Evolutionary conservation across 108 stramenopile genomes (phyloP).

Genomic region (Discostella stelligeroides): DNA sequence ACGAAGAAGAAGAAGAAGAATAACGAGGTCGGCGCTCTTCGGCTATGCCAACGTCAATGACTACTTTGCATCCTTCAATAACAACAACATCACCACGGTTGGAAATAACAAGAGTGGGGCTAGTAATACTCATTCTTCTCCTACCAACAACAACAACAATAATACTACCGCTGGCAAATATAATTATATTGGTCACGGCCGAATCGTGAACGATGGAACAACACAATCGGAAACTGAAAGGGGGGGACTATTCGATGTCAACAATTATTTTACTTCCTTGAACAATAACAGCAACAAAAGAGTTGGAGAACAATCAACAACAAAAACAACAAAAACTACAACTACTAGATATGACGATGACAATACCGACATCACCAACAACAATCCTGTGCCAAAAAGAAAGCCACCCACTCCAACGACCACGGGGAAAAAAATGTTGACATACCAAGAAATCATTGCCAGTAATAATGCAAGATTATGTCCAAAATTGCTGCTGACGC

Average conservation of each 20-base stretch:
- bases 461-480: constrained; percentile 42
- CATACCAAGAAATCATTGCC: constrained; percentile 25
- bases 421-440: not conserved
- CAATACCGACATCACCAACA: constrained; percentile 4
- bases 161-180: not conserved
- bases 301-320: not conserved
- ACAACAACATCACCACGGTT: constrained; percentile 6
- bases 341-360: not conserved
- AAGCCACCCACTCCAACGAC: not conserved
- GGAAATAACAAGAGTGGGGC: too few relatives aligned
- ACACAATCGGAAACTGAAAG: too few relatives aligned
- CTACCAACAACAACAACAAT: constrained; percentile 5
- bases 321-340: not conserved
- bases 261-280: constrained; percentile 29
- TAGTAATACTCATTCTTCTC: too few relatives aligned
- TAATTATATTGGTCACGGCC: constrained; percentile 22
- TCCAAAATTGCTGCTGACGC: constrained; percentile 66
- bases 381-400: not conserved
- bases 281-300: not conserved
- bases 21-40: constrained; percentile 6
- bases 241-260: constrained; percentile 24
- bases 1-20: not conserved
- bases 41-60: constrained; percentile 29
- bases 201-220: not conserved
- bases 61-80: constrained; percentile 37